Evolutionary conservation across 495 filamentous ascomycete genomes (phyloP).

Genomic region (Pyrenula aspistea): DNA sequence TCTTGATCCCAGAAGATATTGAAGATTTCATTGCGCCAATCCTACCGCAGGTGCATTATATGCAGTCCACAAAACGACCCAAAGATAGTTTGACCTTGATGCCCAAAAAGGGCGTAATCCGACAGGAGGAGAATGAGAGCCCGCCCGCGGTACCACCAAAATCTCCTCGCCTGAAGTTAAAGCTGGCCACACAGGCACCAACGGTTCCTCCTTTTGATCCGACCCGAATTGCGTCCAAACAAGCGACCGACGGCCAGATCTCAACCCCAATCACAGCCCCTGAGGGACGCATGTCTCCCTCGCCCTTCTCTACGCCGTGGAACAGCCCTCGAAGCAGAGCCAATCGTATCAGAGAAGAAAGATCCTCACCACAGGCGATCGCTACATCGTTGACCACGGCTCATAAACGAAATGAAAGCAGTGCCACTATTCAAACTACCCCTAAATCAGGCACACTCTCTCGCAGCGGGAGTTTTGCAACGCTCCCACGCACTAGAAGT

Average conservation of each 20-base stretch:
- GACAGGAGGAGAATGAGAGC: slow-evolving; percentile 12
- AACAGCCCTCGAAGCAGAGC: slow-evolving; percentile 6
- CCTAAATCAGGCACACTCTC: not conserved
- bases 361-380: not conserved
- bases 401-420: not conserved
- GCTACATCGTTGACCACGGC: not conserved
- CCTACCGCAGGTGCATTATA: not conserved
- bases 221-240: slow-evolving; percentile 7
- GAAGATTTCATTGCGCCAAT: not conserved
- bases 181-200: slow-evolving; percentile 10
- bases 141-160: slow-evolving; percentile 34
- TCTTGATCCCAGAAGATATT: slow-evolving; percentile 1
- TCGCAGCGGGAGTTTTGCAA: not conserved
- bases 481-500: not conserved
- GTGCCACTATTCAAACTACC: not conserved
- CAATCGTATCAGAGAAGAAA: slow-evolving; percentile 22
- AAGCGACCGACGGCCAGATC: slow-evolving; percentile 7
- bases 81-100: not conserved
- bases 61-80: not conserved
- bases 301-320: slow-evolving; percentile 1
- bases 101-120: slow-evolving; percentile 1
- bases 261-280: slow-evolving; percentile 6
- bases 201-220: slow-evolving; percentile 6
- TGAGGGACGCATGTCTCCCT: slow-evolving; percentile 11
- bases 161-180: slow-evolving; percentile 15